Evolutionary conservation across 805 yeast genomes (phyloP), one percentile per base, ranked within the genome.

Genomic region (Saccharomycopsis sp.): DNA sequence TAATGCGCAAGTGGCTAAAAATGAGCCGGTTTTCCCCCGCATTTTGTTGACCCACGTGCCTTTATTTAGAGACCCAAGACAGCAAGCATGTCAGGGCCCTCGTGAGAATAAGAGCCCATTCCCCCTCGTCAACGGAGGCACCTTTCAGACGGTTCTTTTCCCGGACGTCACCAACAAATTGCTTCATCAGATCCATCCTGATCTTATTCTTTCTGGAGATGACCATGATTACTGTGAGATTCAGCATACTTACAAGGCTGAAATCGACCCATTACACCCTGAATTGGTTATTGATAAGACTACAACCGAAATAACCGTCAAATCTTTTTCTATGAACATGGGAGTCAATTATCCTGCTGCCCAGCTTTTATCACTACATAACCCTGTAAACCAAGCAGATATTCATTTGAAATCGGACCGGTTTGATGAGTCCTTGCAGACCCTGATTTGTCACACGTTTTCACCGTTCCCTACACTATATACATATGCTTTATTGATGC

Each of bases 181-280:
- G 3, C 71, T 94, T 52, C 65, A 75, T 3, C 73, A 71, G 8
- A 69, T 93, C 0, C 72, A 78, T 52, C 99, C 99, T 0, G 75
- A 75, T 15, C 70, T 85, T 9, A 77, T 88, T 2, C 89, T 91
- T 67, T 83, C 96, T 3, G 99, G 99, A 1, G 99, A 94, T 70
- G 99, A 94, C 69, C 99, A 94, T 73, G 99, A 94, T 70, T 91
- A 89, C 65, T 94, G 99, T 70, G 89, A 87, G 63, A 78, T 86
- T 34, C 72, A 73, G 20, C 97, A 93, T 68, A 58, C 64, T 2
- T 73, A 67, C 62, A 50, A 47, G 3, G 57, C 64, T 34, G 29
- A 50, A 24, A 50, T 29, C 47, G 52, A 41, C 12, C 25, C 53
- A 15, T 56, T 60, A 15, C 63, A 64, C 0, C 56, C 23, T 8